Conservation (phyloP, 164 flowering plant species). For the Litsea cubeba region DNA sequence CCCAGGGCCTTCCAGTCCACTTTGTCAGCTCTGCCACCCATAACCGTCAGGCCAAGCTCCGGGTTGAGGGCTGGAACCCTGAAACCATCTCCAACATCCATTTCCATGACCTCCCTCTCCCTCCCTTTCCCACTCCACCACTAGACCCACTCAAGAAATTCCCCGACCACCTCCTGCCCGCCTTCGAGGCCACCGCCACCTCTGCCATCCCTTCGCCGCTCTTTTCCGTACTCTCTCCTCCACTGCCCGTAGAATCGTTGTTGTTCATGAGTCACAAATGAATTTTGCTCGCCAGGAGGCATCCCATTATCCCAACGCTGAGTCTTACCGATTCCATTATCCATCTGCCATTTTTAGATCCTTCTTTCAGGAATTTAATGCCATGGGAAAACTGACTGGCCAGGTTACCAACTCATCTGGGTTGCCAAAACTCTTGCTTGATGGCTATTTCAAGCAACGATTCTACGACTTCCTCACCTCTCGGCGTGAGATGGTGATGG, state of each 20-base stretch:
- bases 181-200: constrained; percentile 34
- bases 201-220: constrained; percentile 37
- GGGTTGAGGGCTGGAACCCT: constrained; percentile 35
- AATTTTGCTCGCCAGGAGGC: constrained; percentile 41
- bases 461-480: constrained; percentile 25
- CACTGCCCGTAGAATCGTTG: constrained; percentile 24
- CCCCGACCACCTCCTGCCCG: constrained; percentile 52
- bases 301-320: constrained; percentile 31
- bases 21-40: constrained; percentile 43
- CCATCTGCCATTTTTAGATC: constrained; percentile 38
- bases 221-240: constrained; percentile 36
- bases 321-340: constrained; percentile 44
- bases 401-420: constrained; percentile 1
- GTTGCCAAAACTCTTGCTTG: constrained; percentile 23
- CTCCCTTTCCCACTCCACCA: constrained; percentile 28
- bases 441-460: constrained; percentile 35
- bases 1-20: constrained; percentile 14
- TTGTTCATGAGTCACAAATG: constrained; percentile 58
- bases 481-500: neutral
- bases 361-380: constrained; percentile 11
- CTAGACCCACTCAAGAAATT: constrained; percentile 38
- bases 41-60: constrained; percentile 46
- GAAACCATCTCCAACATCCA: constrained; percentile 23
- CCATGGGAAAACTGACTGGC: constrained; percentile 11
- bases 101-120: constrained; percentile 51